These are phyloP conservation scores for Nothophoma quercina DNA, from an alignment of 2,329 filamentous ascomycete genomes.

Conservation along the genomic window DNA sequence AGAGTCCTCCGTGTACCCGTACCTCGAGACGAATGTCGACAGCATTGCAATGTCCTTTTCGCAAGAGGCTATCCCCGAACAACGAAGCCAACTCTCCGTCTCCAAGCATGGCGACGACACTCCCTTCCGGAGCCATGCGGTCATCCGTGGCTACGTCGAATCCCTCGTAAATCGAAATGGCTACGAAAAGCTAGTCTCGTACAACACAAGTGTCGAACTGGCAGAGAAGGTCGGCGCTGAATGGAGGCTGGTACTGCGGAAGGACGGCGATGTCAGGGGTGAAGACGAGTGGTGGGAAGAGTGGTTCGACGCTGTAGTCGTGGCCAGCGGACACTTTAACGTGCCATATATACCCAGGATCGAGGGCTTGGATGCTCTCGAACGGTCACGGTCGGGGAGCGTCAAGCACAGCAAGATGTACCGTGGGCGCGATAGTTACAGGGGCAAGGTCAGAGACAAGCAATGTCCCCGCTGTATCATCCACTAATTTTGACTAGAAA, in stretches of 20 bases:
- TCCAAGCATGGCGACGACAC: constrained; percentile 63
- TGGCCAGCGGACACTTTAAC: constrained; percentile 68
- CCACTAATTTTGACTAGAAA: constrained; percentile 49
- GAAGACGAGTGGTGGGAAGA: constrained; percentile 70
- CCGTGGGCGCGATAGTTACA: constrained; percentile 56
- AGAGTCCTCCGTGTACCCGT: constrained; percentile 60
- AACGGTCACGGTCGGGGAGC: constrained; percentile 56
- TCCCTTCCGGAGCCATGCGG: constrained; percentile 68
- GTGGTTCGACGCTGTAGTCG: constrained; percentile 67
- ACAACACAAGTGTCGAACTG: constrained; percentile 68
- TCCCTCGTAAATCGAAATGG: constrained; percentile 60
- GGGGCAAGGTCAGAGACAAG: constrained; percentile 51
- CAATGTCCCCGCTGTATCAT: not conserved
- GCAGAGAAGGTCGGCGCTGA: constrained; percentile 61
- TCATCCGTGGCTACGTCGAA: constrained; percentile 64
- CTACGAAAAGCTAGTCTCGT: constrained; percentile 62
- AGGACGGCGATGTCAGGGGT: constrained; percentile 33
- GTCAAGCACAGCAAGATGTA: constrained; percentile 65
- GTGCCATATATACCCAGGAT: constrained; percentile 65
- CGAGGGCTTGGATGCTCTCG: constrained; percentile 58
- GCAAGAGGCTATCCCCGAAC: constrained; percentile 61
- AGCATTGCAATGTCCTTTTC: constrained; percentile 67
- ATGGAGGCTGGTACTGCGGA: constrained; percentile 60
- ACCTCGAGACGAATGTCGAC: constrained; percentile 71
- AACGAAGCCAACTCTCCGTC: constrained; percentile 52